Conservation (phyloP, 495 filamentous ascomycete species). For the Xeromyces bisporus region DNA sequence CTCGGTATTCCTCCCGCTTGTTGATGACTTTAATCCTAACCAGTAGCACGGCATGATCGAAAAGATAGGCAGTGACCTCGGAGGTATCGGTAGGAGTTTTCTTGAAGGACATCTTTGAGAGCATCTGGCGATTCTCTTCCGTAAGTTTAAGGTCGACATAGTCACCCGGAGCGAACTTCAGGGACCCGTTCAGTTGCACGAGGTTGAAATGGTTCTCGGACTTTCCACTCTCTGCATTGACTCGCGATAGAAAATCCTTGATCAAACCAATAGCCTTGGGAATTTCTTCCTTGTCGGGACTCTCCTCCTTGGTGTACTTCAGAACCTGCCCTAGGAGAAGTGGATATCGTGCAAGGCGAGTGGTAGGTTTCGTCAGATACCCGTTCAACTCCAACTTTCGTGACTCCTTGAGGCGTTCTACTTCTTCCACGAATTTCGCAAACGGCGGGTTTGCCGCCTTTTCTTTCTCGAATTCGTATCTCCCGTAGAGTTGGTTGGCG, state of each 20-base stretch:
- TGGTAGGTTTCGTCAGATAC: conserved; percentile 96
- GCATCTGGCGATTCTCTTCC: conserved; percentile 79
- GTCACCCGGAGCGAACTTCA: conserved; percentile 74
- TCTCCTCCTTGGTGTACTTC: conserved; percentile 76
- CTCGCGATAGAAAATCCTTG: conserved; percentile 67
- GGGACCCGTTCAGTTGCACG: conserved; percentile 70
- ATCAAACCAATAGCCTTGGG: conserved; percentile 74
- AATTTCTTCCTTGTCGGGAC: conserved; percentile 77
- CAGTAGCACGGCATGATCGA: conserved; percentile 87
- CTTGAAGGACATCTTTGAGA: conserved; percentile 85
- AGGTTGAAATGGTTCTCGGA: conserved; percentile 97
- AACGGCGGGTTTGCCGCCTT: conserved; percentile 73
- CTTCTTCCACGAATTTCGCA: conserved; percentile 87
- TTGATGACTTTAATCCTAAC: conserved; percentile 78
- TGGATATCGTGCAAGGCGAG: conserved; percentile 86
- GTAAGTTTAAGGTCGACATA: conserved; percentile 89
- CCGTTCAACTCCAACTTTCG: conserved; percentile 95
- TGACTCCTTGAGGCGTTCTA: conserved; percentile 88
- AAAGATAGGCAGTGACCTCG: conserved; percentile 85
- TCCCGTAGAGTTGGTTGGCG: conserved; percentile 87
- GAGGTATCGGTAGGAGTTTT: conserved; percentile 74
- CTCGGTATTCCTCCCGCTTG: conserved; percentile 85
- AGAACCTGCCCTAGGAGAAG: conserved; percentile 80
- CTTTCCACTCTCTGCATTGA: conserved; percentile 91
- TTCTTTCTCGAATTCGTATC: conserved; percentile 97